A percentile compares a stretch with the other conserved stretches of the same genome.
Evolutionary conservation across 73 alveolate species (phyloP).

Genomic region (Paramecium pentaurelia): DNA sequence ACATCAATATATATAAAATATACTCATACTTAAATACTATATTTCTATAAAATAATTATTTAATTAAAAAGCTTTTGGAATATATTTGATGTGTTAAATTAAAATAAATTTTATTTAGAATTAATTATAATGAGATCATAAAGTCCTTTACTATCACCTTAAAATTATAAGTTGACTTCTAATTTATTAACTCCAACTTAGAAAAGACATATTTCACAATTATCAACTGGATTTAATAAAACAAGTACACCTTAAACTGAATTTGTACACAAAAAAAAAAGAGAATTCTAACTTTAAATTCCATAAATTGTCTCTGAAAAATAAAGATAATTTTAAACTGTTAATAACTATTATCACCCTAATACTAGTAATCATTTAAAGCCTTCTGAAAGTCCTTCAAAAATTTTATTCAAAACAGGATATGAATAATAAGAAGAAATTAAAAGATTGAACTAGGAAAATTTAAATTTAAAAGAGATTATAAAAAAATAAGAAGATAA

Average conservation of each 20-base stretch:
- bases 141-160: not conserved
- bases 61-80: not conserved
- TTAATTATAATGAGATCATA: not conserved
- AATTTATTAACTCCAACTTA: not conserved
- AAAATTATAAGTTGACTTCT: not conserved
- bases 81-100: not conserved
- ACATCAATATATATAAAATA: not conserved
- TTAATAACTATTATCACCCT: not conserved
- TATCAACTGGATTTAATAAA: not conserved
- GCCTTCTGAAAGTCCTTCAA: not conserved
- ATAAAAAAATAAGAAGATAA: not conserved
- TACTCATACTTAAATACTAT: not conserved
- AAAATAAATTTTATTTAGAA: not conserved
- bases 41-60: not conserved
- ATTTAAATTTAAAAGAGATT: not conserved
- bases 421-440: not conserved
- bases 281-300: not conserved
- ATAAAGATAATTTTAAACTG: not conserved
- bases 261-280: not conserved
- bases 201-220: not conserved
- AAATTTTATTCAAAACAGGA: not conserved
- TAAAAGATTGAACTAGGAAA: not conserved
- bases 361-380: not conserved
- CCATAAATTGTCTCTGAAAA: not conserved
- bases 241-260: not conserved